These are phyloP conservation scores for Zarea fungicola DNA, from an alignment of 2,329 filamentous ascomycete species.

Conservation along the genomic window DNA sequence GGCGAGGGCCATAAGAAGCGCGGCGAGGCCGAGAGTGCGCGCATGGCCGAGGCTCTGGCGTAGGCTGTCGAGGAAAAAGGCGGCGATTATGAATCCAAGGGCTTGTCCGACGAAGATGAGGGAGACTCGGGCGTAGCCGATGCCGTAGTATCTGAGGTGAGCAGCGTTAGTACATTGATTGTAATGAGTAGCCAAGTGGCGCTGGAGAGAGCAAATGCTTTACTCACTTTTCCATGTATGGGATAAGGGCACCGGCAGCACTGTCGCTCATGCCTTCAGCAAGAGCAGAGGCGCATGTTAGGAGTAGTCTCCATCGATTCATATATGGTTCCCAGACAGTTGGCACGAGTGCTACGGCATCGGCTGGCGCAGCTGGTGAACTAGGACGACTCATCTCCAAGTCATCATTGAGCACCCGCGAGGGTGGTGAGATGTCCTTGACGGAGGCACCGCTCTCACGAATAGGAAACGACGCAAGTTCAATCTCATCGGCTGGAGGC, in stretches of 20 bases:
- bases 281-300: slow-evolving; percentile 61
- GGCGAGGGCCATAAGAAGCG: slow-evolving; percentile 51
- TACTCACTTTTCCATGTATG: slow-evolving; percentile 64
- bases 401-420: slow-evolving; percentile 20
- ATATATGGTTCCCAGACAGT: slow-evolving; percentile 56
- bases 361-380: slow-evolving; percentile 33
- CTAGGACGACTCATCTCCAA: slow-evolving; percentile 51
- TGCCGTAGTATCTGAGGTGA: slow-evolving; percentile 53
- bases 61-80: slow-evolving; percentile 62
- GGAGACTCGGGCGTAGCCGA: slow-evolving; percentile 74
- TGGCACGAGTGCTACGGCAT: slow-evolving; percentile 44
- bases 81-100: slow-evolving; percentile 68
- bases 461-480: background rate
- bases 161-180: background rate
- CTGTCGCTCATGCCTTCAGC: slow-evolving; percentile 69
- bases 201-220: too few species aligned
- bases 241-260: slow-evolving; percentile 71
- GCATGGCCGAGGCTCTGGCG: slow-evolving; percentile 60
- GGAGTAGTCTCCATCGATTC: slow-evolving; percentile 65
- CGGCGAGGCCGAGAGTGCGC: slow-evolving; percentile 55
- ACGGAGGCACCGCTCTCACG: too few species aligned
- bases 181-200: too few species aligned
- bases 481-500: background rate
- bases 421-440: background rate
- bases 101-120: slow-evolving; percentile 78